phyloP scores from a whole-genome alignment of 495 filamentous ascomycete species.

The Durotheca rogersii region DNA sequence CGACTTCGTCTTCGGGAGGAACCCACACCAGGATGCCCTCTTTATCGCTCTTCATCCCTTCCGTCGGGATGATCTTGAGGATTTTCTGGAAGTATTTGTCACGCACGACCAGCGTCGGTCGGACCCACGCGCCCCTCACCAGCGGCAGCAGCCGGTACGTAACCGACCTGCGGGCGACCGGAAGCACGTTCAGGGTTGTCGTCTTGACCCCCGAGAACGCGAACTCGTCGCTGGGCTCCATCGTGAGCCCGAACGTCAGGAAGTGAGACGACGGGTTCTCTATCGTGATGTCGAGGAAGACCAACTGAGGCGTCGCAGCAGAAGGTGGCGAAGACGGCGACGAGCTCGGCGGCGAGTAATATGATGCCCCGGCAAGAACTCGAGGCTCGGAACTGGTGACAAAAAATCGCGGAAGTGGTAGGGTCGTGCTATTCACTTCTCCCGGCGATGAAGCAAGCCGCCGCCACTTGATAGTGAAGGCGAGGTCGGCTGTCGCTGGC shows the following conservation, averaged over 20 bases:
- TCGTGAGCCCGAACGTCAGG: conserved; percentile 83
- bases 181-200: conserved; percentile 71
- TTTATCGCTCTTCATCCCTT: conserved; percentile 73
- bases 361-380: conserved; percentile 67
- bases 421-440: conserved; percentile 54
- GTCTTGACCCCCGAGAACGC: conserved; percentile 89
- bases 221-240: conserved; percentile 92
- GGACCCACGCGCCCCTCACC: conserved; percentile 66
- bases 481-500: conserved; percentile 68
- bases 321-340: conserved; percentile 9
- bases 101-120: conserved; percentile 67
- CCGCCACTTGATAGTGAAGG: conserved; percentile 75
- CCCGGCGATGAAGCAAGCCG: conserved; percentile 45
- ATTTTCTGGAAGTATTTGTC: conserved; percentile 91
- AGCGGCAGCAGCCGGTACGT: conserved; percentile 68
- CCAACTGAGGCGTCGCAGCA: conserved; percentile 29
- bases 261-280: conserved; percentile 96
- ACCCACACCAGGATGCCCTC: conserved; percentile 72
- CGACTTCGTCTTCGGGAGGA: conserved; percentile 44
- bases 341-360: conserved; percentile 36
- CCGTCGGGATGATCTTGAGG: conserved; percentile 67
- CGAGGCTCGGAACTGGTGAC: conserved; percentile 83
- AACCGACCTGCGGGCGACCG: conserved; percentile 69
- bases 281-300: conserved; percentile 63
- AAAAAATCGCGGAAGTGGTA: conserved; percentile 75